Evolutionary conservation across 768 basidiomycete species (phyloP).

Genomic region (Boletus rex-veris): DNA sequence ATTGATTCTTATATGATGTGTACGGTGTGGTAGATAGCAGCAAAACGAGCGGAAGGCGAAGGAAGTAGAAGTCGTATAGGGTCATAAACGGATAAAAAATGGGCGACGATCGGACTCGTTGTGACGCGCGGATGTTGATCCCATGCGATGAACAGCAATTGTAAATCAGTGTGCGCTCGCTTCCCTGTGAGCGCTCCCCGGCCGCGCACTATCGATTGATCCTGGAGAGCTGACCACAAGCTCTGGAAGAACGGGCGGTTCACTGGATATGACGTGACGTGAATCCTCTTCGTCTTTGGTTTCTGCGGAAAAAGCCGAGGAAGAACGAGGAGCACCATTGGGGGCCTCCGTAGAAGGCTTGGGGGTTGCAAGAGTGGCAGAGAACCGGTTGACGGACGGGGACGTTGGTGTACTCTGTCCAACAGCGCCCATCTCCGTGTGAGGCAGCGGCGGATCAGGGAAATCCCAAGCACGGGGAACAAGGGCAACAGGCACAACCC

Average conservation of each 20-base stretch:
- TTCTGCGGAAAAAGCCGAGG: constrained; percentile 30
- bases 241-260: constrained; percentile 33
- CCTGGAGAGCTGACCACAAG: constrained; percentile 34
- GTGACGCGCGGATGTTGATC: not conserved
- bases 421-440: constrained; percentile 16
- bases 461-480: constrained; percentile 83
- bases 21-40: not conserved
- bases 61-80: not conserved
- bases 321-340: constrained; percentile 19
- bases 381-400: constrained; percentile 21
- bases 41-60: constrained; percentile 18
- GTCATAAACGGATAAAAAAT: not conserved
- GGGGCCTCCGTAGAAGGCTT: constrained; percentile 28
- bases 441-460: constrained; percentile 39
- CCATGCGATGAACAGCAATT: not conserved
- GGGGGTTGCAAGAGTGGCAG: constrained; percentile 26
- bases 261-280: constrained; percentile 24
- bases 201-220: constrained; percentile 29
- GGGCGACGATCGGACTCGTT: not conserved
- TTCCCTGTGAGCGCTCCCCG: constrained; percentile 17
- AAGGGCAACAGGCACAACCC: constrained; percentile 80
- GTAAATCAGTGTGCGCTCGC: constrained; percentile 15
- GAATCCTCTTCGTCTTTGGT: constrained; percentile 27
- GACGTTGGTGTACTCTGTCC: constrained; percentile 20
- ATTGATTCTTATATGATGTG: not conserved